These are phyloP conservation scores for Termitomyces titanicus DNA, from an alignment of 768 basidiomycete species.

Conservation along the genomic window DNA sequence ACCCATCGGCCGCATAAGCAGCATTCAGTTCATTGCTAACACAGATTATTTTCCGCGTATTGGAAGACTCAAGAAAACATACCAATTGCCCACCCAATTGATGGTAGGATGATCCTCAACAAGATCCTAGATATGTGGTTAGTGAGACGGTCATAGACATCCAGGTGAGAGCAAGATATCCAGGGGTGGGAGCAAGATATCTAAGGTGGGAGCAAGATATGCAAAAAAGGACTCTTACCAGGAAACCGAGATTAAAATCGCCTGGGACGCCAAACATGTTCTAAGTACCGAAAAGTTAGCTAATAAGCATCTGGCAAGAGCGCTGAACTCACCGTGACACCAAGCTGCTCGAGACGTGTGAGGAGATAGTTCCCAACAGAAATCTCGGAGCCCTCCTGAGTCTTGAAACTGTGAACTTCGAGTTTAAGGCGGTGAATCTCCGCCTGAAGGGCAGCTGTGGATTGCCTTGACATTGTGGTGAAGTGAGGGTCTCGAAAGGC, in stretches of 20 bases:
- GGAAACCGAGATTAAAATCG: conserved; percentile 78
- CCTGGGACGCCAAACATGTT: conserved; percentile 83
- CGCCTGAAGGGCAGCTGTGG: conserved; percentile 33
- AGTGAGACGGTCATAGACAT: conserved; percentile 3
- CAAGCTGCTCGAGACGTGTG: conserved; percentile 53
- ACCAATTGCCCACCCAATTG: conserved; percentile 89
- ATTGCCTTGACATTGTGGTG: conserved; percentile 19
- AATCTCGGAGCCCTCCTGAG: conserved; percentile 33
- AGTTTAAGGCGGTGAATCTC: conserved; percentile 47
- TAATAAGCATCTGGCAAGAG: not conserved
- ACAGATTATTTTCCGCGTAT: not conserved
- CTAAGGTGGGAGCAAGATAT: not conserved
- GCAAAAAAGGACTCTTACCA: conserved; percentile 28
- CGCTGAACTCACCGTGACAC: conserved; percentile 41
- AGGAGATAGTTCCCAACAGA: conserved; percentile 56
- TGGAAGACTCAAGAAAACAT: not conserved
- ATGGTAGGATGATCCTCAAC: conserved; percentile 77
- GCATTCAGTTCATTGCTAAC: conserved; percentile 80
- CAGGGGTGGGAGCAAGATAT: not conserved
- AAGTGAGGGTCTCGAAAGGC: not conserved
- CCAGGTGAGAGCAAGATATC: no score
- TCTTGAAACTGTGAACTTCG: conserved; percentile 38
- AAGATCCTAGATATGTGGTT: conserved; percentile 51
- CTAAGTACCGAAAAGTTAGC: conserved; percentile 33
- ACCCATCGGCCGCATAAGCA: conserved; percentile 90